Percentiles rank a stretch among this genome's conserved stretches.
These are phyloP conservation scores for Xylaria sp. DNA, from an alignment of 495 filamentous ascomycete species.

Conservation along the genomic window DNA sequence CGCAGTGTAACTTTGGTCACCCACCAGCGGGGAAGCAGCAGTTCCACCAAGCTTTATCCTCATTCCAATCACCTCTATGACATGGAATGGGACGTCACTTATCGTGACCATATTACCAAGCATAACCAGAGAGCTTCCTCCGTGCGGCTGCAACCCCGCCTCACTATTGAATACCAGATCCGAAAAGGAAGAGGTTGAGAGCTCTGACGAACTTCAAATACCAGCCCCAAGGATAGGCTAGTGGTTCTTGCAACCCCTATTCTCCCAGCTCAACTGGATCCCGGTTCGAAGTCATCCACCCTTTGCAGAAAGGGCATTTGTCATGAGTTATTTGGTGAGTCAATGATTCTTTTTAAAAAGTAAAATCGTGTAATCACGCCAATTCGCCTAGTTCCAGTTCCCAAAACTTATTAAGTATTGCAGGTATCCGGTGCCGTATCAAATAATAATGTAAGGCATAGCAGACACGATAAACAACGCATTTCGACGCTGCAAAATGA, in stretches of 20 bases:
- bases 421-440: constrained; percentile 1
- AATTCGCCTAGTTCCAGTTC: background rate
- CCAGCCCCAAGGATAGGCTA: background rate
- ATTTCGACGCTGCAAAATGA: background rate
- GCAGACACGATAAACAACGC: background rate
- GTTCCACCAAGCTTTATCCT: background rate
- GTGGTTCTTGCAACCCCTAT: background rate
- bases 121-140: background rate
- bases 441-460: constrained; percentile 12
- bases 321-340: background rate
- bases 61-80: background rate
- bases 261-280: background rate
- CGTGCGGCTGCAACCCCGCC: background rate
- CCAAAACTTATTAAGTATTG: background rate
- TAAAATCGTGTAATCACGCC: constrained; percentile 7
- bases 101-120: background rate
- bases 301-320: background rate
- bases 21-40: background rate
- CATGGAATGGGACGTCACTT: background rate
- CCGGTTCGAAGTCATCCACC: background rate
- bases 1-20: background rate
- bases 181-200: background rate
- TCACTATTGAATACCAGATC: background rate
- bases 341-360: constrained; percentile 15
- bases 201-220: background rate